Conservation (phyloP, 306 rosid species). For the Cucurbita argyrosperma region DNA sequence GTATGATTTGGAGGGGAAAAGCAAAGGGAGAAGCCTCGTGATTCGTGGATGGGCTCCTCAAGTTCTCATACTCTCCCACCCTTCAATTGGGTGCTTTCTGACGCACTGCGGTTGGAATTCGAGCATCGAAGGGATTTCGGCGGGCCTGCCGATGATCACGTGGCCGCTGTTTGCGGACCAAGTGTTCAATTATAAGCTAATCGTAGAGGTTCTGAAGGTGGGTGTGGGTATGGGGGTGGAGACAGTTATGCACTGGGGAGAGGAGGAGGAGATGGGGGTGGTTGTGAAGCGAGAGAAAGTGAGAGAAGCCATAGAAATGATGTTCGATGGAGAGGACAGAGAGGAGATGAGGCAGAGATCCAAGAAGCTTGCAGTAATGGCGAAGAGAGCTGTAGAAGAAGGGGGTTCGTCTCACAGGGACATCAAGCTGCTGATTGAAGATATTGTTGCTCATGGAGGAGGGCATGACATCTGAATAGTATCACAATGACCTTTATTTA, state of each 20-base stretch:
- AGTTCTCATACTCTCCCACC: conserved; percentile 16
- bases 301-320: conserved; percentile 16
- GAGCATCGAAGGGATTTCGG: conserved; percentile 31
- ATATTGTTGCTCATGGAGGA: conserved; percentile 6
- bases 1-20: conserved; percentile 10
- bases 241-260: conserved; percentile 15
- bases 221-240: conserved; percentile 33
- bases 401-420: conserved; percentile 49
- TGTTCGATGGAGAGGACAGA: conserved; percentile 23
- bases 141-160: conserved; percentile 44
- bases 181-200: conserved; percentile 31
- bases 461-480: not conserved
- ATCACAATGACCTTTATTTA: no score
- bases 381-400: conserved; percentile 26
- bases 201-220: conserved; percentile 19
- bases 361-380: conserved; percentile 22
- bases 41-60: conserved; percentile 22
- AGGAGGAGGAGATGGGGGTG: conserved; percentile 23
- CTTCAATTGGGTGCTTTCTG: conserved; percentile 38
- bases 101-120: conserved; percentile 80
- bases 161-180: conserved; percentile 59
- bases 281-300: conserved; percentile 30
- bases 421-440: conserved; percentile 24
- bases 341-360: conserved; percentile 27
- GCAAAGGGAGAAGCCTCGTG: conserved; percentile 2